Evolutionary conservation across 31 red algal species (phyloP), one percentile per base, ranked within the genome.

Genomic region (Odonthalia washingtoniensis): DNA sequence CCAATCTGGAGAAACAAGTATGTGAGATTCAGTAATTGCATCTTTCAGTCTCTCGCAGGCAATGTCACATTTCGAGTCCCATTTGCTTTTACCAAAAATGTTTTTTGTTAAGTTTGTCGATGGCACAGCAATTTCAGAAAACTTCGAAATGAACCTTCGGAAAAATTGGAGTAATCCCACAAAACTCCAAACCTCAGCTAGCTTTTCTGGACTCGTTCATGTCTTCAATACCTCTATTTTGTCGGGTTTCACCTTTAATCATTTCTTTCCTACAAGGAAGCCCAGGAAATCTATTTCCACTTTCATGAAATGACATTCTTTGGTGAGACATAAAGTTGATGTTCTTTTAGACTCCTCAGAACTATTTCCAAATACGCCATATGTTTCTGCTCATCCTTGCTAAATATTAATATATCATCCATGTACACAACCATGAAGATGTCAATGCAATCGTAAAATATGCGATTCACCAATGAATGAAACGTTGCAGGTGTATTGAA

Each of bases 91-190:
- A 18, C 40, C 40, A 24, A 14, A 4, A 28, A 14, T 61, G 34
- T 83, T 83, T 18, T 83, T 83, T 41, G 57, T 70, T 33, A 83
- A 38, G 3, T 83, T 43, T 70, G 79, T 83, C 35, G 70, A 40
- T 70, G 79, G 79, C 35, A 3, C 79, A 38, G 79, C 53, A 83
- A 83, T 43, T 37, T 69, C 62, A 62, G 79, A 66, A 69, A 69
- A 83, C 32, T 66, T 83, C 45, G 57, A 28, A 21, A 83, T 69
- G 62, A 83, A 83, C 26, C 64, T 32, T 38, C 79, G 62, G 40
- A 37, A 83, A 43, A 69, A 83, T 35, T 83, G 57, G 1, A 69
- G 40, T 38, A 83, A 46, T 69, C 53, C 61, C 3, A 83, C 5
- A 83, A 83, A 83, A 33, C 57, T 70, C 57, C 64, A 31, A 18